phyloP scores from a whole-genome alignment of 371 early-diverging fungal genomes.

The Funneliformis caledonium region DNA sequence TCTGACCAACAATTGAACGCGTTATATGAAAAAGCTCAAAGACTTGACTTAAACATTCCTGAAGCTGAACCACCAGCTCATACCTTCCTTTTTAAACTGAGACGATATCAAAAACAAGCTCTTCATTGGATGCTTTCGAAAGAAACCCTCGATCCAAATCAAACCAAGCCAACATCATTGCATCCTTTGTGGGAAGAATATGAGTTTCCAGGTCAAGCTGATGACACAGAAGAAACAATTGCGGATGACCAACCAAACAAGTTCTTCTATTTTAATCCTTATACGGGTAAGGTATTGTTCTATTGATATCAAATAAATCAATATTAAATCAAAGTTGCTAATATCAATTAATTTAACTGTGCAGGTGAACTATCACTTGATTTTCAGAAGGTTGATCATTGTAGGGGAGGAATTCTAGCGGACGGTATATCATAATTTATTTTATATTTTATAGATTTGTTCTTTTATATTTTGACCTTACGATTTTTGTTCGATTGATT shows the following conservation, averaged over 20 bases:
- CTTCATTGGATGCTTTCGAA: slow-evolving; percentile 3
- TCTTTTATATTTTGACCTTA: not conserved
- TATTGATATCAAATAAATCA: not conserved
- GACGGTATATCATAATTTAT: not conserved
- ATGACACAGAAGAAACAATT: not conserved
- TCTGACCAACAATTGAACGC: not conserved
- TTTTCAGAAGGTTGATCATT: not conserved
- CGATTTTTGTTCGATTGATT: not conserved
- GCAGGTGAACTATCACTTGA: not conserved
- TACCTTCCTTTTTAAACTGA: not conserved
- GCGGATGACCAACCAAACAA: not conserved
- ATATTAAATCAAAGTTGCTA: too few relatives aligned
- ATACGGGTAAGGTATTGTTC: not conserved
- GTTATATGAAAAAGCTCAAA: not conserved
- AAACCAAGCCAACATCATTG: not conserved
- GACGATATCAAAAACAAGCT: not conserved
- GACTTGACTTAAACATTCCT: not conserved
- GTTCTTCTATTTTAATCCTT: not conserved
- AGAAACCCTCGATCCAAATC: not conserved
- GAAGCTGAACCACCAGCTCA: not conserved
- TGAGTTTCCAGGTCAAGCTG: not conserved
- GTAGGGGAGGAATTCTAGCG: not conserved
- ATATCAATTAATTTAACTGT: not conserved
- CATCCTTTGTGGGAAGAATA: slow-evolving; percentile 1
- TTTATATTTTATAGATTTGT: not conserved